phyloP scores from a whole-genome alignment of 208 protist species.

The Naegleria lovaniensis region DNA sequence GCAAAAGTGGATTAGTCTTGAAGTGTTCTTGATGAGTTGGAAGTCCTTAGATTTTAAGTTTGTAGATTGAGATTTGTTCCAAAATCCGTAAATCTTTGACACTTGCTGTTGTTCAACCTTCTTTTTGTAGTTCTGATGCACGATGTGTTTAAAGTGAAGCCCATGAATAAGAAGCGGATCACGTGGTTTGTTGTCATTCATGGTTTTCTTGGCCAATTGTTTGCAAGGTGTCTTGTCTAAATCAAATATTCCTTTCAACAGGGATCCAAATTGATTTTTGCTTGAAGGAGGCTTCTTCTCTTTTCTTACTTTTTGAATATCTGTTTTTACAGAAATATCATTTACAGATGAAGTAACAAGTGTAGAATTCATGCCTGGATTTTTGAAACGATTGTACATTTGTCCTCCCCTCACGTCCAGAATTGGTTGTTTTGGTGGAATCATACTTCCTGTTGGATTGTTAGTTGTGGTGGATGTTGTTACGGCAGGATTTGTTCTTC shows the following conservation, averaged over 20 bases:
- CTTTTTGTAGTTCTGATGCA: background rate
- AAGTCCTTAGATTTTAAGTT: background rate
- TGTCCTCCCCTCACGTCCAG: background rate
- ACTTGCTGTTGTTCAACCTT: background rate
- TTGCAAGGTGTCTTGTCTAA: background rate
- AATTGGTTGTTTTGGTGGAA: background rate
- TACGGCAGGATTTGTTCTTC: background rate
- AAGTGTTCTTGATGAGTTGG: background rate
- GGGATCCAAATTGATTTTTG: background rate
- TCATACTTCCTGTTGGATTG: too few species aligned
- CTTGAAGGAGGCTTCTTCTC: background rate
- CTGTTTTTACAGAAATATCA: background rate
- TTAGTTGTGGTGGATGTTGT: background rate
- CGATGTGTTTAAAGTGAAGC: background rate
- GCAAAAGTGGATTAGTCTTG: background rate
- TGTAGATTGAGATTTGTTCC: background rate
- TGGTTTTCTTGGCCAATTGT: background rate
- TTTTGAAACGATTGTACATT: background rate
- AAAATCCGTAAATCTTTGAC: background rate
- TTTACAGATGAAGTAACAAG: background rate
- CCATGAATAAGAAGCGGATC: slow-evolving; percentile 7
- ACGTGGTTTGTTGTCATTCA: background rate
- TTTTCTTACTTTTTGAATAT: background rate
- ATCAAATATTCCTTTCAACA: slow-evolving; percentile 2
- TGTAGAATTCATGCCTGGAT: background rate